Base-by-base conservation (phyloP, 2,329 filamentous ascomycete genomes). In the Niveomyces coronatus region DNA sequence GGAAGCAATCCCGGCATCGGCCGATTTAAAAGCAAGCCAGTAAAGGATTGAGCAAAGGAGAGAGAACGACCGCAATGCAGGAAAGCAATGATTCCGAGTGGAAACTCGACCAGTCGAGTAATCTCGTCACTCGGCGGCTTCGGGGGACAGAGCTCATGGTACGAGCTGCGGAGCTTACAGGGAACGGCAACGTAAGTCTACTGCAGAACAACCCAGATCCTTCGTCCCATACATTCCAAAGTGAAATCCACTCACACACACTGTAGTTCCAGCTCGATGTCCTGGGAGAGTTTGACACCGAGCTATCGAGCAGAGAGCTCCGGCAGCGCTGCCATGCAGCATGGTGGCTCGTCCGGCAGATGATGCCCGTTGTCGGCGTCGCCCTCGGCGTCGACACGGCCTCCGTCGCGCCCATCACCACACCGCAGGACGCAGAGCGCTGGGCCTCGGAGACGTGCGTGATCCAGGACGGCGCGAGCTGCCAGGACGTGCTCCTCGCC, bases 341-440 rank as follows among this genome's bases (percentile, higher is more conserved):
- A 9, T 36, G 34, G 34, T 36, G 34, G 34, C 34, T 36, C 4
- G 29, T 26, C 24, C 19, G 34, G 29, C 23, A 36, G n/a, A 29
- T 5, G 11, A n/a, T 29, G 15, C 34, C 34, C 4, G 9, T 36
- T 5, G 24, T 36, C 15, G 34, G 34, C 13, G 24, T 36, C 5
- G 22, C 24, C 4, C 34, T 36, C 5, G 34, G 34, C 24, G 11
- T 13, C 8, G 15, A 27, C 8, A 9, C 15, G 16, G 34, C 24
- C 9, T 28, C 13, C n/a, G 19, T 36, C n/a, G 17, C 19, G 17
- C 34, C 10, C 10, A 20, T 36, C 11, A 8, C 14, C n/a, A 17
- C 34, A 3, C 13, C 22, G 5, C 8, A 29, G 5, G 34, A 19
- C n/a, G 34, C 34, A 2, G 10, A 15, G 17, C 16, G 7, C 14